These are phyloP conservation scores for Ilex asprella DNA, from an alignment of 257 asterid genomes.

Conservation along the genomic window DNA sequence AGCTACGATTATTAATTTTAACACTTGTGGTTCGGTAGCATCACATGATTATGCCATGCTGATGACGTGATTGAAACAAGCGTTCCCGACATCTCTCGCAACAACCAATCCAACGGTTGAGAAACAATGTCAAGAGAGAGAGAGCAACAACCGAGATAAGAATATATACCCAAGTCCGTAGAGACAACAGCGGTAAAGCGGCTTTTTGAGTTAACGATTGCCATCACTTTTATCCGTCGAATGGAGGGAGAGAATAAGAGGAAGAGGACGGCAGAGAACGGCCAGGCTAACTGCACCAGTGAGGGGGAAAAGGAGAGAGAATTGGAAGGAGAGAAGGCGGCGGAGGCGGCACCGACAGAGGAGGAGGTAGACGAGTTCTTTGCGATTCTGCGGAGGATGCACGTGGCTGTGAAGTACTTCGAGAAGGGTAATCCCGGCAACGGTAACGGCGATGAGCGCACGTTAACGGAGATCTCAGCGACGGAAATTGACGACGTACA, in stretches of 20 bases:
- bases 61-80: too few species aligned
- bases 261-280: slow-evolving; percentile 17
- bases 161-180: too few species aligned
- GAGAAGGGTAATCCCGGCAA: slow-evolving; percentile 11
- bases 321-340: slow-evolving; percentile 10
- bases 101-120: too few species aligned
- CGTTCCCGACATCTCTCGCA: too few species aligned
- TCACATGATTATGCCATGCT: too few species aligned
- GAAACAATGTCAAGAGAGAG: too few species aligned
- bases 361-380: slow-evolving; percentile 45
- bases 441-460: slow-evolving; percentile 10
- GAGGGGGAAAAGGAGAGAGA: neutral
- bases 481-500: slow-evolving; percentile 1
- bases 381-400: slow-evolving; percentile 35
- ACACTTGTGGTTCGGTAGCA: too few species aligned
- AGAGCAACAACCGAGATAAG: neutral
- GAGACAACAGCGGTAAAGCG: too few species aligned
- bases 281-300: neutral
- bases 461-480: neutral
- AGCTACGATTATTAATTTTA: too few species aligned
- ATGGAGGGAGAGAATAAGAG: slow-evolving; percentile 34
- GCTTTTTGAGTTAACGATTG: too few species aligned
- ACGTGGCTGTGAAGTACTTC: slow-evolving; percentile 29
- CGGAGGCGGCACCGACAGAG: slow-evolving; percentile 25
- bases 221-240: neutral